phyloP scores from a whole-genome alignment of 2,329 filamentous ascomycete species.

The Ophiostoma novo-ulmi region DNA sequence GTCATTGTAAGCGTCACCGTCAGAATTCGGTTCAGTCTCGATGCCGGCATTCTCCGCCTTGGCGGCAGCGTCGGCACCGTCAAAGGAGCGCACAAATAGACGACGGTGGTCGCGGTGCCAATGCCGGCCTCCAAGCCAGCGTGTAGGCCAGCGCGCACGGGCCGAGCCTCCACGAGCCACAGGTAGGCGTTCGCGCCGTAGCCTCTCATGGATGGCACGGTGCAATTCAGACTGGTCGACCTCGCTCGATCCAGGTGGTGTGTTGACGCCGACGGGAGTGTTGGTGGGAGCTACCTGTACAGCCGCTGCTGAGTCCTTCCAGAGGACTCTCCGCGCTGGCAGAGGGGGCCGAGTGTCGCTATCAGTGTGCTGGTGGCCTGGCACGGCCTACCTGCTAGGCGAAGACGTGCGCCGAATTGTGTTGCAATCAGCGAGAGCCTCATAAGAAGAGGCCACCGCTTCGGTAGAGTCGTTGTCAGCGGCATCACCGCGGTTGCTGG shows the following conservation, averaged over 20 bases:
- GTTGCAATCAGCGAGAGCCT: neutral
- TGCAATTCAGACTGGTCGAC: constrained; percentile 12
- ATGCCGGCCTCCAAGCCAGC: constrained; percentile 19
- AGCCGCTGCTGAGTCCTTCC: neutral
- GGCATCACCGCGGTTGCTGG: neutral
- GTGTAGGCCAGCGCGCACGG: constrained; percentile 18
- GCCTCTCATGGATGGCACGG: constrained; percentile 18
- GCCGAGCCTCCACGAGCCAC: neutral
- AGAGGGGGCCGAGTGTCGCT: neutral
- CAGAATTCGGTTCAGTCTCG: neutral
- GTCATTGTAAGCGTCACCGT: neutral
- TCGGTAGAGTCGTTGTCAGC: neutral
- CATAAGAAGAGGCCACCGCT: neutral
- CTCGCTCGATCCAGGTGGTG: neutral
- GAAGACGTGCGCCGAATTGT: neutral
- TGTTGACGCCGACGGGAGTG: neutral
- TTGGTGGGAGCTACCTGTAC: neutral
- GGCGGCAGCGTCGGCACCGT: constrained; percentile 7
- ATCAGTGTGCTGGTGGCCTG: neutral
- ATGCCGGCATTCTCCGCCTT: neutral
- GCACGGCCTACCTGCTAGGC: constrained; percentile 14
- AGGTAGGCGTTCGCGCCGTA: neutral
- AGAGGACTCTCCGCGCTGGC: neutral
- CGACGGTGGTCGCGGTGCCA: constrained; percentile 18
- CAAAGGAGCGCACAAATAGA: constrained; percentile 21